Percentiles rank a stretch among this genome's conserved stretches.
phyloP scores from a whole-genome alignment of 768 basidiomycete species.

The Boletus subcaerulescens region DNA sequence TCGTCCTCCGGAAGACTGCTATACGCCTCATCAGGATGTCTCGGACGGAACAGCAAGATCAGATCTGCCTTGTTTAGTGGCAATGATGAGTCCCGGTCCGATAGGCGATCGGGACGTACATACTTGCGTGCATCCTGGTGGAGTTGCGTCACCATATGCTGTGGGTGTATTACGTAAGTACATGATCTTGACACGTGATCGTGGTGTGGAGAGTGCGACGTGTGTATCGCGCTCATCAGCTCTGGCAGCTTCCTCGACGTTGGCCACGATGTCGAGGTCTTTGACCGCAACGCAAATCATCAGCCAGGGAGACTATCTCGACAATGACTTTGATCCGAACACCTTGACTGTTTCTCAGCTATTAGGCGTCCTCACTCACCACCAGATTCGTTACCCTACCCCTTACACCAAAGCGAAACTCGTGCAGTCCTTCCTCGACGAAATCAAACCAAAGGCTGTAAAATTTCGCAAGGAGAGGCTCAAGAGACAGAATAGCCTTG shows the following conservation, averaged over 20 bases:
- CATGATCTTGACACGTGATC: constrained; percentile 18
- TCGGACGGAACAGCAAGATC: constrained; percentile 12
- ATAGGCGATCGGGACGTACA: background rate
- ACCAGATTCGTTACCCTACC: constrained; percentile 70
- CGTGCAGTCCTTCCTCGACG: constrained; percentile 71
- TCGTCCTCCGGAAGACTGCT: background rate
- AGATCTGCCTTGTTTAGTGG: background rate
- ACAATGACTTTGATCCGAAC: constrained; percentile 71
- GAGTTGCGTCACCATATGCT: no score
- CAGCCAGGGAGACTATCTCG: constrained; percentile 70
- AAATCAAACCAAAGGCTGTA: constrained; percentile 58
- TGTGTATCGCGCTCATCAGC: background rate
- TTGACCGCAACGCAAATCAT: constrained; percentile 79
- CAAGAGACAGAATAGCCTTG: constrained; percentile 63
- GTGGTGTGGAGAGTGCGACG: constrained; percentile 4
- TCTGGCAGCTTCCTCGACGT: constrained; percentile 10
- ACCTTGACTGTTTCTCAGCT: constrained; percentile 79
- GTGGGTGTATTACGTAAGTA: background rate
- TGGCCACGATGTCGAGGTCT: constrained; percentile 56
- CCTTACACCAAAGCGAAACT: constrained; percentile 78
- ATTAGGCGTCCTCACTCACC: constrained; percentile 71
- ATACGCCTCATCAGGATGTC: background rate
- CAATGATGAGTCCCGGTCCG: constrained; percentile 3
- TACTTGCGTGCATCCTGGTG: no score
- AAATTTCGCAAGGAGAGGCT: constrained; percentile 63